Evolutionary conservation across 352 stramenopile genomes (phyloP), one percentile per base, ranked within the genome.

Genomic region (Saprolegnia diclina): DNA sequence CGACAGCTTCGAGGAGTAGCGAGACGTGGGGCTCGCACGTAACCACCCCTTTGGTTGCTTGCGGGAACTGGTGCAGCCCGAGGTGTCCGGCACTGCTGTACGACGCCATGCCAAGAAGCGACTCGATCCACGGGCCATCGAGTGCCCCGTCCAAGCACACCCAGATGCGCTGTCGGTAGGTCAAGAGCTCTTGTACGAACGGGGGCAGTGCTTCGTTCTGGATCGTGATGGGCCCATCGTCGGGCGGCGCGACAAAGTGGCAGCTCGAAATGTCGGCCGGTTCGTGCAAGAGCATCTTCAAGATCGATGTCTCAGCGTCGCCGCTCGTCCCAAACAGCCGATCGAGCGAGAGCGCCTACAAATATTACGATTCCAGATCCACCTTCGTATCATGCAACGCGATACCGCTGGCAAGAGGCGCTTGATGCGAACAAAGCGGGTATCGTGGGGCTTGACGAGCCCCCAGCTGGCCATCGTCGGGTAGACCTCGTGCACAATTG

Each of bases 1-100:
- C 68, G 11, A 83, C 52, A 0, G 79, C 75, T 63, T 92, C 85
- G 35, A 91, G 90, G 0, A 87, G 1, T 26, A 92, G 78, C 0
- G 76, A 81, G 16, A 92, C 26, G 24, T 90, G 89, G 2, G 82
- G 79, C 1, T 59, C 52, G 19, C 52, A 59, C 52, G 52, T 59
- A 7, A 40, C 42, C 3, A 48, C 42, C 11, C 4, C 79, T 76
- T 38, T 82, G 75, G 18, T 77, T 19, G 13, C 13, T 24, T 59
- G 13, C 16, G 52, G 35, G 21, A 87, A 83, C 10, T 59, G 54
- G 0, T 83, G 14, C 9, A 79, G 16, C 0, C 53, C 18, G 1
- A 55, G 45, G 14, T 48, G 32, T 11, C 29, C 4, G 56, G 9
- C n/a, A 64, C 67, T 0, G 52, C 44, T 5, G 5, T 40, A 13